Percentiles rank a stretch among this genome's conserved stretches.
Conservation (phyloP, 1,284 basidiomycete genomes). For the Vanrija sp. region DNA sequence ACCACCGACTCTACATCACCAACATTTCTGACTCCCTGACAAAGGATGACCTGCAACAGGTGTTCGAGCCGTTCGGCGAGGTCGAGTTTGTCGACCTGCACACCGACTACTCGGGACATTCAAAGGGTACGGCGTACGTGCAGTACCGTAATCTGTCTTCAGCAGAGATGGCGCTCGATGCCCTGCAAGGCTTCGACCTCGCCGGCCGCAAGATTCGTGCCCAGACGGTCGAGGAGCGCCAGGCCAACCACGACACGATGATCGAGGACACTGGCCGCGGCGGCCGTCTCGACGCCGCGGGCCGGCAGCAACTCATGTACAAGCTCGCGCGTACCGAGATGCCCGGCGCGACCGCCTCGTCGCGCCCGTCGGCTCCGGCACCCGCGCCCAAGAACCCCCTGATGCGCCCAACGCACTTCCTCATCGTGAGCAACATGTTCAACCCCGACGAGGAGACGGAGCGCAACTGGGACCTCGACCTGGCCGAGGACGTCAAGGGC, state of each 20-base stretch:
- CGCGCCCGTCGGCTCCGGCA: neutral
- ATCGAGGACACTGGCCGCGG: conserved; percentile 50
- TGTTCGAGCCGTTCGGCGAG: conserved; percentile 97
- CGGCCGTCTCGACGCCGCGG: conserved; percentile 84
- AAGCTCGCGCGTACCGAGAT: conserved; percentile 77
- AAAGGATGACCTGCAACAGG: conserved; percentile 92
- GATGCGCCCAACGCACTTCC: conserved; percentile 65
- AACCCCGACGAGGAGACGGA: conserved; percentile 97
- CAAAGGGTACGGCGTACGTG: conserved; percentile 95
- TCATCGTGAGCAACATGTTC: conserved; percentile 94
- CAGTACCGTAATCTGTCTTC: conserved; percentile 90
- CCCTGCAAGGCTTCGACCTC: conserved; percentile 97
- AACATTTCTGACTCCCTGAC: conserved; percentile 94
- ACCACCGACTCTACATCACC: conserved; percentile 85
- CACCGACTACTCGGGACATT: conserved; percentile 57
- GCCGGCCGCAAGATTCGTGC: conserved; percentile 86
- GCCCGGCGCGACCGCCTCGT: conserved; percentile 13
- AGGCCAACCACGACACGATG: conserved; percentile 1
- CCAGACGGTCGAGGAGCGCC: conserved; percentile 82
- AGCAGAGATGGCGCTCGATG: conserved; percentile 91
- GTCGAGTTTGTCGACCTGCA: conserved; percentile 98
- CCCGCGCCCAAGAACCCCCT: conserved; percentile 56
- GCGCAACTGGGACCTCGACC: conserved; percentile 90
- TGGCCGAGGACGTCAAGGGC: conserved; percentile 90
- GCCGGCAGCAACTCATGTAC: conserved; percentile 96